phyloP scores from a whole-genome alignment of 1,284 basidiomycete species.

The Thelephora terrestris region DNA sequence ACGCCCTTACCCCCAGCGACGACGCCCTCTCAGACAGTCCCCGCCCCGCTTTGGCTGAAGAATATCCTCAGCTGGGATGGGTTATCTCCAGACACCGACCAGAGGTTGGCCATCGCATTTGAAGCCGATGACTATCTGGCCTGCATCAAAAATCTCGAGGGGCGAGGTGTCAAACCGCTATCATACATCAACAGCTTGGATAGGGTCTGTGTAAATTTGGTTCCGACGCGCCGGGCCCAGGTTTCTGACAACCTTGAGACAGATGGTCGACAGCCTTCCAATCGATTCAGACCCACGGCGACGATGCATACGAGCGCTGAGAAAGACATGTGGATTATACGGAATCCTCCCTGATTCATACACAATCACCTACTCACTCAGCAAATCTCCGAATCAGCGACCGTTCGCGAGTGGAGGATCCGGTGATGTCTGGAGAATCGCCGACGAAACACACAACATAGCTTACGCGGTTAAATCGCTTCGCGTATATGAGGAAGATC shows the following conservation, averaged over 20 bases:
- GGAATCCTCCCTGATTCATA: not conserved
- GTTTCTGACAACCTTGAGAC: not conserved
- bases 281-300: not conserved
- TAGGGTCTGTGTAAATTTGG: not conserved
- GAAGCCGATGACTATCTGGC: too few species aligned
- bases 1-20: too few species aligned
- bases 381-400: not conserved
- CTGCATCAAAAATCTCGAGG: too few species aligned
- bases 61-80: too few species aligned
- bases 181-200: not conserved
- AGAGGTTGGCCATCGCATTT: too few species aligned
- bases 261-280: not conserved
- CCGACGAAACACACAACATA: too few species aligned
- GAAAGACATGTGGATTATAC: not conserved
- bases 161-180: not conserved
- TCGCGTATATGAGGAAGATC: not conserved
- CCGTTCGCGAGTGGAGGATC: slow-evolving; percentile 7
- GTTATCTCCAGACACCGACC: too few species aligned
- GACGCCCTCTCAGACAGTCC: too few species aligned
- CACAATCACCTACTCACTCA: not conserved
- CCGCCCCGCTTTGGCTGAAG: too few species aligned
- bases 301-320: not conserved
- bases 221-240: not conserved
- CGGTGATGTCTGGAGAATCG: slow-evolving; percentile 7
- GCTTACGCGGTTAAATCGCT: slow-evolving; percentile 7